Evolutionary conservation across 495 filamentous ascomycete species (phyloP).

Genomic region (Aspergillus diversus): DNA sequence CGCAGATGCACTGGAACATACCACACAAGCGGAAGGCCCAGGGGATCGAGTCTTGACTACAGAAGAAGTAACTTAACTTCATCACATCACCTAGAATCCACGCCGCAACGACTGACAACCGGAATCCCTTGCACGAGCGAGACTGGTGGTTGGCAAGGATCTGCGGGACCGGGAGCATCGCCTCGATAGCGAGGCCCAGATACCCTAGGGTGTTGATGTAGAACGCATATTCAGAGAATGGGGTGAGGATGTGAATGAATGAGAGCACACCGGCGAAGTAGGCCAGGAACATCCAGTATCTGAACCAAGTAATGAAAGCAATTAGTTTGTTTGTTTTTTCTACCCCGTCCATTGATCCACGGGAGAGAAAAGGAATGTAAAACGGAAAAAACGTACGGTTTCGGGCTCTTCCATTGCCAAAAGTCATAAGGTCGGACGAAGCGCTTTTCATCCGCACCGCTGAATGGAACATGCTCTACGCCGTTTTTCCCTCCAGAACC

Average conservation of each 20-base stretch:
- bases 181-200: constrained; percentile 86
- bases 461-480: constrained; percentile 51
- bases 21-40: constrained; percentile 91
- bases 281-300: constrained; percentile 86
- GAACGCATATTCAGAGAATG: constrained; percentile 58
- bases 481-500: constrained; percentile 57
- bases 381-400: constrained; percentile 60
- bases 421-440: constrained; percentile 78
- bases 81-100: constrained; percentile 92
- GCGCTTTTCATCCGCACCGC: constrained; percentile 27
- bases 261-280: constrained; percentile 69
- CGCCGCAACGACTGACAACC: constrained; percentile 78
- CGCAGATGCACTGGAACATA: constrained; percentile 87
- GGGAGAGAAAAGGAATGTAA: neutral
- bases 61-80: constrained; percentile 96
- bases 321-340: too few species aligned
- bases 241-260: constrained; percentile 71
- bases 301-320: constrained; percentile 28
- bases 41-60: constrained; percentile 69
- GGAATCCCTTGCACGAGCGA: constrained; percentile 86
- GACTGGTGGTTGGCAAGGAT: constrained; percentile 78
- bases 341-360: too few species aligned
- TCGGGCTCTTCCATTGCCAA: constrained; percentile 87
- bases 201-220: constrained; percentile 79
- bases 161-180: constrained; percentile 87